Percentiles rank a stretch among this genome's conserved stretches.
Evolutionary conservation across 768 basidiomycete species (phyloP).

Genomic region (Pisolithus albus): DNA sequence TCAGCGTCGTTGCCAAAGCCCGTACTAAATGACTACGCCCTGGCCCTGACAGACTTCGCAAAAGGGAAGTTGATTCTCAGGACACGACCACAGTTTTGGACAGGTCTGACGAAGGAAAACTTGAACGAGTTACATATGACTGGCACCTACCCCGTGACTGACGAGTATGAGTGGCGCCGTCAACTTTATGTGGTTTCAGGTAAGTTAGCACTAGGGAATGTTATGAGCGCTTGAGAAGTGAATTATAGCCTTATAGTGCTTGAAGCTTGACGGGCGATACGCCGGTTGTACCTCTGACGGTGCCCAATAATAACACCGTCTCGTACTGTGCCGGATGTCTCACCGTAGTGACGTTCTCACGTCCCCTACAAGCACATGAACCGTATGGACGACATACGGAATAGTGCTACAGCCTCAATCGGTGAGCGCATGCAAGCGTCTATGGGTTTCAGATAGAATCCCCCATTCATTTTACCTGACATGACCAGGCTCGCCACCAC

Average conservation of each 20-base stretch:
- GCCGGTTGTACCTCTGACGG: not conserved
- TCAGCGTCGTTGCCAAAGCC: conserved; percentile 39
- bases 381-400: not conserved
- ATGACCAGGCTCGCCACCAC: conserved; percentile 31
- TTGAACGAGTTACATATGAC: conserved; percentile 74
- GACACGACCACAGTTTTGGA: conserved; percentile 74
- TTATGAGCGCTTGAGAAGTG: conserved; percentile 6
- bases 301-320: conserved; percentile 90
- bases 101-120: conserved; percentile 78
- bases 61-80: not conserved
- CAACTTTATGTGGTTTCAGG: conserved; percentile 36
- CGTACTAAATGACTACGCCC: conserved; percentile 64
- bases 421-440: not conserved
- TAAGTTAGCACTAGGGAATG: not conserved
- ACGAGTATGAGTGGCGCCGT: conserved; percentile 82
- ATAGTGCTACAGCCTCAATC: not conserved
- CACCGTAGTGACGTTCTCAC: conserved; percentile 31
- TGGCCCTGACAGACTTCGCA: conserved; percentile 51
- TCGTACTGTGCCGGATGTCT: conserved; percentile 43
- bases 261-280: no score
- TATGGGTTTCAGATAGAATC: not conserved
- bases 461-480: conserved; percentile 50
- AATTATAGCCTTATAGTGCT: no score
- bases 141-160: conserved; percentile 64
- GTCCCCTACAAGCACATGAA: conserved; percentile 44